Base-by-base conservation (phyloP, 495 filamentous ascomycete genomes). In the Hypoxylon lienhwacheense region DNA sequence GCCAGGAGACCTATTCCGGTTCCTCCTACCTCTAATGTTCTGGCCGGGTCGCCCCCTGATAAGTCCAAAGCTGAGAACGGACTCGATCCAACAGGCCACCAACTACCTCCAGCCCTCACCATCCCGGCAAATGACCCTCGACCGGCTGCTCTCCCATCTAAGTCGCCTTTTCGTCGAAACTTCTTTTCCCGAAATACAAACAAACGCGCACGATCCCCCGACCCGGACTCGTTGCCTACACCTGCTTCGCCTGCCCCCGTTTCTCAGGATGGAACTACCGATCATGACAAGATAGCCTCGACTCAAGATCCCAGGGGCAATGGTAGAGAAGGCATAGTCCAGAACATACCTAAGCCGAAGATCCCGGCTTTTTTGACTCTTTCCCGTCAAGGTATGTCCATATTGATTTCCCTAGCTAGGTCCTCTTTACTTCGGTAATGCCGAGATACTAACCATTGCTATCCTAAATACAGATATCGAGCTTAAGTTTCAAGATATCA, bases 401-500 rank as follows among this genome's bases (percentile, higher is more conserved):
- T 14, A 12, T 7, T 36, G 3, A 31, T 21, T 26, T 8, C 10
- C n/a, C 11, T 39, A 10, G 10, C 8, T 14, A 28, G 22, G 10
- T 17, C 28, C 5, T 11, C 10, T 31, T 45, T 51, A 32, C 4
- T 22, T 40, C 16, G 20, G 45, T 37, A 26, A 41, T 26, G 17
- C 22, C 28, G 7, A 22, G 11, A 24, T 49, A 35, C 62, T 59
- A 55, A 66, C 42, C 10, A 35, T 6, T 8, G 10, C n/a, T 10
- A 11, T 15, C 22, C n/a, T 16, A 28, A 21, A 39, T 44, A 16
- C 56, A 81, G 78, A 75, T 15, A 75, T 81, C 56, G 66, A 71
- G 14, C 45, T 53, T 54, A 85, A 81, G 60, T 88, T 86, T 66
- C 55, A 74, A 5, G 82, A 85, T 25, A 72, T 88, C 12, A 73